Percentiles rank a stretch among this genome's conserved stretches.
These are phyloP conservation scores for Polytrichum commune DNA, from an alignment of 225 moss, liverwort and hornwort genomes.

Conservation along the genomic window DNA sequence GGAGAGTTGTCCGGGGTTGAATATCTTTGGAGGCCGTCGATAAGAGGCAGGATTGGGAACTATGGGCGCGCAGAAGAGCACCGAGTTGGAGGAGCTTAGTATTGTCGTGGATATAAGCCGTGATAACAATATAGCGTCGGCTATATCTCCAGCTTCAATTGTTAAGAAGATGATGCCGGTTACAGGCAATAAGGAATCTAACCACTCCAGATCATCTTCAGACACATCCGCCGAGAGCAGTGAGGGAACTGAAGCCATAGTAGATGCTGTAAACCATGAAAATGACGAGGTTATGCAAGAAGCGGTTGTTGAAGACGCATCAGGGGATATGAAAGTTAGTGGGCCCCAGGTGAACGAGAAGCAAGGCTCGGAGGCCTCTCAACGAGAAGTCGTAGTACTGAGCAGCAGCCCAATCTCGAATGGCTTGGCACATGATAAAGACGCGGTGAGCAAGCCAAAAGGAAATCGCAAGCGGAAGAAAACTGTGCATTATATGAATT, in stretches of 20 bases:
- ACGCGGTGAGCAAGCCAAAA: slow-evolving; percentile 31
- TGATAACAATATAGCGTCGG: not conserved
- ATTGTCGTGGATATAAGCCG: slow-evolving; percentile 8
- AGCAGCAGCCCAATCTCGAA: slow-evolving; percentile 20
- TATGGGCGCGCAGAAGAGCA: slow-evolving; percentile 1
- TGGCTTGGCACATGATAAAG: slow-evolving; percentile 25
- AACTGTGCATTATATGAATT: slow-evolving; percentile 52
- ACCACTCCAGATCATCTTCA: slow-evolving; percentile 26
- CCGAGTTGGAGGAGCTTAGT: slow-evolving; percentile 6
- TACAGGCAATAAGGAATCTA: slow-evolving; percentile 6
- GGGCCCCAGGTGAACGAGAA: slow-evolving; percentile 10
- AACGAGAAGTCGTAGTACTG: slow-evolving; percentile 22
- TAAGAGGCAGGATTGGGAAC: too few relatives aligned
- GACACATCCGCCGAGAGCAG: slow-evolving; percentile 14
- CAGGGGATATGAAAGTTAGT: slow-evolving; percentile 3
- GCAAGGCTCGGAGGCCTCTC: slow-evolving; percentile 15
- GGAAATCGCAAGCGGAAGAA: slow-evolving; percentile 42
- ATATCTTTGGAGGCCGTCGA: too few relatives aligned
- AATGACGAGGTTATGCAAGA: slow-evolving; percentile 31
- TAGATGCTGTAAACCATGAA: slow-evolving; percentile 14
- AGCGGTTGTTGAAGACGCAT: slow-evolving; percentile 6
- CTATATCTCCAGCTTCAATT: slow-evolving; percentile 2
- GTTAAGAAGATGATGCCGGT: slow-evolving; percentile 1
- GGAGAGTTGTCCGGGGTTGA: too few relatives aligned
- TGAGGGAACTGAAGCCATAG: slow-evolving; percentile 13